Evolutionary conservation across 768 basidiomycete genomes (phyloP).

Genomic region (Exsudoporus frostii): DNA sequence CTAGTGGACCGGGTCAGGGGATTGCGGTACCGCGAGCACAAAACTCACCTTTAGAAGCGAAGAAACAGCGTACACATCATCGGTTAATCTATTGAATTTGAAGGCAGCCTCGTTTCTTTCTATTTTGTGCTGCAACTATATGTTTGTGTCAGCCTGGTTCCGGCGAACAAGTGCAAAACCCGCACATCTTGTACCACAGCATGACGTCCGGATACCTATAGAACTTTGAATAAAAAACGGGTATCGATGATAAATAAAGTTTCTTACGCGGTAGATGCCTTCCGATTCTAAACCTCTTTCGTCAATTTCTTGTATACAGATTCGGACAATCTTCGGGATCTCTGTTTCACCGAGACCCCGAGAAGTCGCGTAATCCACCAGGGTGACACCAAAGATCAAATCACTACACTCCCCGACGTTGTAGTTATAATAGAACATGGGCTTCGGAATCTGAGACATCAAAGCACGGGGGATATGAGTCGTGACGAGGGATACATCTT

Average conservation of each 20-base stretch:
- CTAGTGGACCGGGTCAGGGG: slow-evolving; percentile 33
- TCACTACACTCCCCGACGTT: slow-evolving; percentile 84
- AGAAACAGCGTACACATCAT: slow-evolving; percentile 82
- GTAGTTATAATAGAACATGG: slow-evolving; percentile 72
- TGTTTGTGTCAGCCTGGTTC: slow-evolving; percentile 3
- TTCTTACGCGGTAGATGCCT: slow-evolving; percentile 73
- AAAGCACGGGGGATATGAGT: slow-evolving; percentile 59
- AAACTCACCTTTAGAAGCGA: slow-evolving; percentile 74
- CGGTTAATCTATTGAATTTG: slow-evolving; percentile 61
- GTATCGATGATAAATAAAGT: background rate
- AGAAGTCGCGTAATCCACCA: slow-evolving; percentile 86
- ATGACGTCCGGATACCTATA: slow-evolving; percentile 79
- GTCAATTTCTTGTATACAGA: slow-evolving; percentile 84
- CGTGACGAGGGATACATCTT: slow-evolving; percentile 59
- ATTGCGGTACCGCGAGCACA: background rate
- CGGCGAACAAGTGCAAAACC: background rate
- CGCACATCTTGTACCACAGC: slow-evolving; percentile 78
- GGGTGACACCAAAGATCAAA: slow-evolving; percentile 83
- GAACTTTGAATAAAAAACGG: slow-evolving; percentile 1
- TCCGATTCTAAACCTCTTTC: slow-evolving; percentile 72
- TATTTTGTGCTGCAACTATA: slow-evolving; percentile 83
- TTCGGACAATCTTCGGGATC: slow-evolving; percentile 73
- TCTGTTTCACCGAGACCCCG: slow-evolving; percentile 69
- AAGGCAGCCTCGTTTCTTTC: slow-evolving; percentile 80
- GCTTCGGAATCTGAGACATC: slow-evolving; percentile 63